Base-by-base conservation (phyloP, 2,329 filamentous ascomycete genomes). In the Colletotrichum sp. region DNA sequence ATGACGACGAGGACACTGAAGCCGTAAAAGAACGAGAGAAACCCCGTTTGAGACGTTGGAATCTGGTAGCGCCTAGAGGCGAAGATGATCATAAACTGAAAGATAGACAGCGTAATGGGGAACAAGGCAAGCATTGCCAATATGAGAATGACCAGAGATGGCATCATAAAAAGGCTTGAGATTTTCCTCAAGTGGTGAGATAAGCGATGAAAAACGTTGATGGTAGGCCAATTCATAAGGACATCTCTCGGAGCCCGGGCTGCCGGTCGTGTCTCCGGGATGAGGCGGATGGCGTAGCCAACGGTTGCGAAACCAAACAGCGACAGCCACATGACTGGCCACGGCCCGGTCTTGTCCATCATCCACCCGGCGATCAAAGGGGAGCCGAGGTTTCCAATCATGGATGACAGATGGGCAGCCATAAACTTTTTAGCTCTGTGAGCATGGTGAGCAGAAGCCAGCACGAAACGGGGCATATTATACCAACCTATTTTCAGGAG, bases 401-500 rank as follows among this genome's bases (percentile, higher is more conserved):
- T 77, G 36, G 79, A 80, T 5, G 79, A 78, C 30, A 81, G 80
- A 70, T 79, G 78, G 8, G 82, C 77, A 0, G 81, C 77, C 71
- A 86, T 80, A 70, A 86, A 87, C 32, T 78, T 78, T 13, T 83
- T 80, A 25, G 85, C 80, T 72, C 85, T 86, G 67, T 32, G 12
- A 7, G 6, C 18, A 48, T 48, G 43, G 43, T 48, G 43, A 48
- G 43, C 43, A 48, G 4, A 13, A 22, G 43, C 43, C 43, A 48
- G 0, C 43, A 48, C 43, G n/a, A 22, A 48, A 48, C n/a, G 43
- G 43, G 43, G 18, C 43, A 13, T 48, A 7, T 13, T 4, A 13
- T 48, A 48, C 43, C 2, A 48, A 48, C 43, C 43, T 22, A 48
- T 81, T 79, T 8, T 81, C 81, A 56, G 85, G 83, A 1, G 82